Percentiles rank a stretch among this genome's conserved stretches.
Conservation (phyloP, 2,329 filamentous ascomycete genomes). For the Penicillium sp. region DNA sequence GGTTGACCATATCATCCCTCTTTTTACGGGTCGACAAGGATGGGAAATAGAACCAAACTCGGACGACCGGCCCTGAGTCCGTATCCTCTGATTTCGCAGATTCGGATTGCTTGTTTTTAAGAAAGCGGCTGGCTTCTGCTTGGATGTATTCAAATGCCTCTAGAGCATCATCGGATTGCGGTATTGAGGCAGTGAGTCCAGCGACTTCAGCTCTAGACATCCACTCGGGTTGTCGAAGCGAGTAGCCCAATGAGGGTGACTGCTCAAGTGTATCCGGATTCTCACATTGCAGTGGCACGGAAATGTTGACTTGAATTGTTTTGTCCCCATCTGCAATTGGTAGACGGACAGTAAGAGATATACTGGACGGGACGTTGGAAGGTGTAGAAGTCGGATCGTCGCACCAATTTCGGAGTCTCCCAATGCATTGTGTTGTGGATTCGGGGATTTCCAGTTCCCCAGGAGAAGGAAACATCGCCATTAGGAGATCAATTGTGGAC, state of each 20-base stretch:
- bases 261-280: slow-evolving; percentile 18
- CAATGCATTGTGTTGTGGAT: slow-evolving; percentile 32
- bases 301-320: slow-evolving; percentile 31
- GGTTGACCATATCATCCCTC: slow-evolving; percentile 56
- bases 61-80: slow-evolving; percentile 38
- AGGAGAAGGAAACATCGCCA: slow-evolving; percentile 51
- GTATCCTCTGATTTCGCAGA: neutral
- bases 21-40: slow-evolving; percentile 61
- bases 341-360: slow-evolving; percentile 27
- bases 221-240: slow-evolving; percentile 53
- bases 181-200: slow-evolving; percentile 41
- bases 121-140: slow-evolving; percentile 35
- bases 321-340: slow-evolving; percentile 26
- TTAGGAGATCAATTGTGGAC: slow-evolving; percentile 52
- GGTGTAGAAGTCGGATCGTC: slow-evolving; percentile 14
- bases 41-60: slow-evolving; percentile 65
- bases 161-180: slow-evolving; percentile 45
- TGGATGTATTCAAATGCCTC: slow-evolving; percentile 48
- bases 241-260: slow-evolving; percentile 26
- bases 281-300: slow-evolving; percentile 26
- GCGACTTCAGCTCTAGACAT: slow-evolving; percentile 52
- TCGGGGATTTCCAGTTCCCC: slow-evolving; percentile 44
- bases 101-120: slow-evolving; percentile 22
- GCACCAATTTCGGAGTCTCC: slow-evolving; percentile 31
- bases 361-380: slow-evolving; percentile 19